Base-by-base conservation (phyloP, 345 rosid species). In the Gossypium rotundifolium region DNA sequence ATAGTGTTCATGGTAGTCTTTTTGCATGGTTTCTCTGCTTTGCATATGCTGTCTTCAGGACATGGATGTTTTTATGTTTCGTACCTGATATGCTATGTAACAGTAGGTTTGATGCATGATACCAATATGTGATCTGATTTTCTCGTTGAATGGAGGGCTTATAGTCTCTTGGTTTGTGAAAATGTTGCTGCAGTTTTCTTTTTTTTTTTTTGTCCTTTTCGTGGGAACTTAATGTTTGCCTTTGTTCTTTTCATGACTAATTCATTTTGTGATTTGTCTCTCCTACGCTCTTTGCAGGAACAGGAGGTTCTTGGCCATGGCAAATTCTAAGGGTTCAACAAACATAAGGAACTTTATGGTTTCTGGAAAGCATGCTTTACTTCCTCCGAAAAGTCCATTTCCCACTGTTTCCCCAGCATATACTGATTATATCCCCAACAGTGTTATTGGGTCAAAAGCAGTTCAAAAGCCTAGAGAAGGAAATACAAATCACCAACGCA, bases 351-450 rank as follows among this genome's bases (percentile, higher is more conserved):
- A 87, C 77, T 81, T 87, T 48, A 86, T 89, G 88, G 80, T 83
- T 85, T 73, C 92, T 9, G 94, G 92, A 75, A 96, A 87, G 83
- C 86, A 91, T 71, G 84, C 97, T 75, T 84, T 88, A 73, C 96
- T 96, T 65, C 99, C 99, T 78, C 99, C 99, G 2, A 96, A 84
- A 81, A 89, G 84, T 67, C 99, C 99, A 3, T 93, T 90, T 86
- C 92, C 98, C 29, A 84, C 77, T 66, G 84, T 86, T 72, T 85
- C 96, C 27, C 85, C 96, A 1, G 72, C 90, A 25, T 93, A 82
- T 78, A 81, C 82, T 58, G 99, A 95, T 74, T 85, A 84, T 87
- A 74, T 80, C 45, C 89, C 99, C 3, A 77, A 78, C 76, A 81
- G 79, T 79, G 77, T 83, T 45, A 76, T 79, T 78, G 92, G 96